phyloP scores from a whole-genome alignment of 441 rosid genomes.

The Raphanus hybrid region DNA sequence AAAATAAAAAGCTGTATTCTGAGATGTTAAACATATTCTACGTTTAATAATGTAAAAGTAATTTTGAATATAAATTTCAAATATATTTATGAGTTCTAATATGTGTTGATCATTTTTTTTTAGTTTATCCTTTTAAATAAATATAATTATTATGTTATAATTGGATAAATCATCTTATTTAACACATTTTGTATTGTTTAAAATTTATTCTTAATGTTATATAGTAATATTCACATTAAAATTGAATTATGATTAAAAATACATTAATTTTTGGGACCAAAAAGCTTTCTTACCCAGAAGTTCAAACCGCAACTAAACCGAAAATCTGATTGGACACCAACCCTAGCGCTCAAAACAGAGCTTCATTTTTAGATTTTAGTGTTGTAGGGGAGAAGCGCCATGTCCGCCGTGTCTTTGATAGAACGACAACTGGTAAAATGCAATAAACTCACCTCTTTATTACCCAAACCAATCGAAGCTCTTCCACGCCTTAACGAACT shows the following conservation, averaged over 20 bases:
- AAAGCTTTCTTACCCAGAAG: too few relatives aligned
- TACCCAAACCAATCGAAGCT: slow-evolving; percentile 17
- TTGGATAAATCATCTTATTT: neutral
- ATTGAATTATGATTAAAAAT: too few relatives aligned
- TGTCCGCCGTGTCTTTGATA: slow-evolving; percentile 37
- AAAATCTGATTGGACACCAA: neutral
- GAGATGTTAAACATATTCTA: neutral
- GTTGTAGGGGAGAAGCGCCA: slow-evolving; percentile 10
- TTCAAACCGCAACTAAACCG: neutral
- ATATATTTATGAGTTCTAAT: neutral
- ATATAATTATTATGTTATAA: neutral
- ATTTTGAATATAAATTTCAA: too few relatives aligned
- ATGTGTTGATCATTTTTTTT: neutral
- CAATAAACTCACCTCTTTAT: slow-evolving; percentile 9
- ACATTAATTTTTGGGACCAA: too few relatives aligned
- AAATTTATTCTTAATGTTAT: neutral
- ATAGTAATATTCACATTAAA: neutral
- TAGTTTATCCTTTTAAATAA: neutral
- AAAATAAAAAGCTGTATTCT: neutral
- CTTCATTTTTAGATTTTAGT: neutral
- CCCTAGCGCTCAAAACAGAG: neutral
- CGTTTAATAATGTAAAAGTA: neutral
- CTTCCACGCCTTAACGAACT: slow-evolving; percentile 42
- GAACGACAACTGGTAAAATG: slow-evolving; percentile 10
- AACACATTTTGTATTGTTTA: too few relatives aligned